Percentiles rank a stretch among this genome's conserved stretches.
Evolutionary conservation across 2,329 filamentous ascomycete genomes (phyloP).

Genomic region (Rhynchosporium agropyri): DNA sequence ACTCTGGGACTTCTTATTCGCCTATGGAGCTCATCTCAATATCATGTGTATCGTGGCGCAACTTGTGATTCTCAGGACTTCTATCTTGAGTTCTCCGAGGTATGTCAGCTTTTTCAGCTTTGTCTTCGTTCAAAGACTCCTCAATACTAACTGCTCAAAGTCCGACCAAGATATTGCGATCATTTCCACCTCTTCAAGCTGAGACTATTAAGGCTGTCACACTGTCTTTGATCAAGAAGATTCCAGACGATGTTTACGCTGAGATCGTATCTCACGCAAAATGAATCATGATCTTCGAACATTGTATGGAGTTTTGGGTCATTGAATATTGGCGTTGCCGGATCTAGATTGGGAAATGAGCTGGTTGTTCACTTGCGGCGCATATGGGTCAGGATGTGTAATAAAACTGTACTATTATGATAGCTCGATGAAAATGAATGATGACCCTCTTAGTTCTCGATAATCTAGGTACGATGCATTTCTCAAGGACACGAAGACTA

Average conservation of each 20-base stretch:
- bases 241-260: slow-evolving; percentile 86
- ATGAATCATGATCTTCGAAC: slow-evolving; percentile 46
- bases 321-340: slow-evolving; percentile 4
- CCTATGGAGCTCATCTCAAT: slow-evolving; percentile 92
- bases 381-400: slow-evolving; percentile 4
- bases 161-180: slow-evolving; percentile 88
- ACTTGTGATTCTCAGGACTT: slow-evolving; percentile 82
- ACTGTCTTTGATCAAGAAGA: slow-evolving; percentile 83
- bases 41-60: slow-evolving; percentile 96
- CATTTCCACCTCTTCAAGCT: slow-evolving; percentile 81
- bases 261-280: slow-evolving; percentile 88
- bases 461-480: background rate
- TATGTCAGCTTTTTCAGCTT: slow-evolving; percentile 46
- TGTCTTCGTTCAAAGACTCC: background rate
- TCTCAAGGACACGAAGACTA: background rate
- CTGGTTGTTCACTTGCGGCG: background rate
- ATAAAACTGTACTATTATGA: slow-evolving; percentile 14
- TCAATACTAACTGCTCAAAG: slow-evolving; percentile 49
- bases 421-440: slow-evolving; percentile 7
- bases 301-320: slow-evolving; percentile 14
- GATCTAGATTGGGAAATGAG: slow-evolving; percentile 6
- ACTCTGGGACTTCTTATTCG: slow-evolving; percentile 96
- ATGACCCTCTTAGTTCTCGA: background rate
- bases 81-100: slow-evolving; percentile 83
- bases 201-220: slow-evolving; percentile 84